Evolutionary conservation across 2,329 filamentous ascomycete species (phyloP), one percentile per base, ranked within the genome.

Genomic region (Phialocephala subalpina): DNA sequence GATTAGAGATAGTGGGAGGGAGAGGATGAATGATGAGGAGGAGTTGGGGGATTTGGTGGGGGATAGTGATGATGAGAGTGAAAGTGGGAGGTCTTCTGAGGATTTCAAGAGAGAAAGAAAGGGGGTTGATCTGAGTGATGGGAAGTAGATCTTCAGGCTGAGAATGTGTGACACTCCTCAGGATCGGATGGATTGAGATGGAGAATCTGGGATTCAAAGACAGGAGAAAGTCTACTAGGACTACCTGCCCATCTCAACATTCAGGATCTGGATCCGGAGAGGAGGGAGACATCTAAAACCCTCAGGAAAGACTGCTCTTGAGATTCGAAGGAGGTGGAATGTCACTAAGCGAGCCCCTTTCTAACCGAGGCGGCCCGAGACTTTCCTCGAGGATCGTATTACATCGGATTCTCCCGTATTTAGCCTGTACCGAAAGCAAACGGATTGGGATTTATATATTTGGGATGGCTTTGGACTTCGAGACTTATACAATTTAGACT

Each of bases 11-110:
- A 25, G 49, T 16, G 49, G 49, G 14, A 53, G 49, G 49, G 25
- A 53, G 12, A 53, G 49, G 49, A 18, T 29, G 49, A 29, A 4
- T 29, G 49, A 53, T 53, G 49, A 53, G 49, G 49, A 53, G 25
- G 49, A 53, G 25, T 18, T 53, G 22, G 29, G 49, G 49, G 49
- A 53, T 33, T 33, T 53, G 49, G 49, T 53, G 11, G n/a, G 16
- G 7, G 49, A 53, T 5, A 53, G 49, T 29, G 49, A 53, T 5
- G 29, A 25, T 29, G 22, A n/a, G 6, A 53, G 45, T 25, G 45
- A 49, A 22, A 49, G 49, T 53, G 49, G 25, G 49, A 53, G 22
- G 14, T 53, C 49, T 27, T 53, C 49, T 27, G 27, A 18, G 1
- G 2, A 3, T 16, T 53, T 53, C 6, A 53, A n/a, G 25, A 53